Percentiles rank a stretch among this genome's conserved stretches.
These are phyloP conservation scores for Wickerhamiella siamensis DNA, from an alignment of 805 yeast genomes.

Conservation along the genomic window DNA sequence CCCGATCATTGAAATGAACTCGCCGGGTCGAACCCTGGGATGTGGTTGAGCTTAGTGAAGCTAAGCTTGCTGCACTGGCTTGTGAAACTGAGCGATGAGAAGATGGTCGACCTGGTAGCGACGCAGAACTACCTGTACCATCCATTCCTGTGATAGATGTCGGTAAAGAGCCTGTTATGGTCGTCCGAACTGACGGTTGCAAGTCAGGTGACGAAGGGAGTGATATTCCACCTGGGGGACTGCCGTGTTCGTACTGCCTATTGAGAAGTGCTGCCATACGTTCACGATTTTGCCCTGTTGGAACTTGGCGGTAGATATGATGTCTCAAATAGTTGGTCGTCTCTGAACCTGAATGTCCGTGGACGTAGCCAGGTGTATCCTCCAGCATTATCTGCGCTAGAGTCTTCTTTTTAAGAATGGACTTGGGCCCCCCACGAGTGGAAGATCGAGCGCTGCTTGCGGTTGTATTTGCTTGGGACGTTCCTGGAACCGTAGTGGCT, in stretches of 20 bases:
- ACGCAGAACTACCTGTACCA: constrained; percentile 3
- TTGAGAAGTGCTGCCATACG: constrained; percentile 22
- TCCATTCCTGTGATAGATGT: too few relatives aligned
- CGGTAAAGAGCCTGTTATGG: too few relatives aligned
- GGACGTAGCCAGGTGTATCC: constrained; percentile 11
- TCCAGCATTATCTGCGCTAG: constrained; percentile 64
- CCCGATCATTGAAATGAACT: constrained; percentile 87
- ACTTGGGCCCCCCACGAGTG: constrained; percentile 26
- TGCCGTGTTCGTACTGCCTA: constrained; percentile 18
- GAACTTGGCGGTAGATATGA: constrained; percentile 27
- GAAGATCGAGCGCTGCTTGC: not conserved
- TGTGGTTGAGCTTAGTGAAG: constrained; percentile 5
- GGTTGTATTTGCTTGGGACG: not conserved
- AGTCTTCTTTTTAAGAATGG: constrained; percentile 77
- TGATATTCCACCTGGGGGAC: not conserved
- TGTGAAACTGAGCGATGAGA: not conserved
- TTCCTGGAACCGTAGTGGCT: not conserved
- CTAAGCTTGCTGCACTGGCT: not conserved
- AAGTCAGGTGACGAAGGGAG: not conserved
- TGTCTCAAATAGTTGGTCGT: constrained; percentile 24
- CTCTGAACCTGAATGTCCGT: constrained; percentile 3
- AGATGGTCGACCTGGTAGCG: constrained; percentile 4
- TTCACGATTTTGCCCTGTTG: constrained; percentile 19
- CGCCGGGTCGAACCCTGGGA: constrained; percentile 34
- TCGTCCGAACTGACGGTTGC: not conserved